A percentile compares a stretch with the other conserved stretches of the same genome.
Conservation (phyloP, 768 basidiomycete species). For the Dentipellis sp. region DNA sequence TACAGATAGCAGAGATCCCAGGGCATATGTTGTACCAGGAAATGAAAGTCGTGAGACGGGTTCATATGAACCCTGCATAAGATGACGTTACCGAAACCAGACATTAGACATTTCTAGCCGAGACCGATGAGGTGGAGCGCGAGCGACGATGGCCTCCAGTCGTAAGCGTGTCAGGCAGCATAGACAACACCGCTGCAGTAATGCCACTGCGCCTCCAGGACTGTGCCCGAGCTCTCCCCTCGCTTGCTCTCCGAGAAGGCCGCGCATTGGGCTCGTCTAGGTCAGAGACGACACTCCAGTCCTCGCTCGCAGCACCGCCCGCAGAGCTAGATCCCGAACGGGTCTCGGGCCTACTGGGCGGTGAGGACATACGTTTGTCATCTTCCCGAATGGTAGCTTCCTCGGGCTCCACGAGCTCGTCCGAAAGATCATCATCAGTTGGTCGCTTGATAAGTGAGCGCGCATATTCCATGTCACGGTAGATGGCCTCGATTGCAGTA, state of each 20-base stretch:
- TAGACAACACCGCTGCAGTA: slow-evolving; percentile 14
- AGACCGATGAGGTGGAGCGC: slow-evolving; percentile 7
- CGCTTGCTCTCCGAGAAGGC: neutral
- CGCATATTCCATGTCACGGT: slow-evolving; percentile 93
- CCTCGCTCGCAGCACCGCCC: slow-evolving; percentile 58
- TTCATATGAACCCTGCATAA: too few relatives aligned
- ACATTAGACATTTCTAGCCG: neutral
- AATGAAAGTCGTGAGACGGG: neutral
- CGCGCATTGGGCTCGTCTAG: slow-evolving; percentile 54
- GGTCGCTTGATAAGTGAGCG: slow-evolving; percentile 71
- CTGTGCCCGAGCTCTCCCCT: slow-evolving; percentile 1
- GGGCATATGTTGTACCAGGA: neutral
- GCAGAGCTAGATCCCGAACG: slow-evolving; percentile 20
- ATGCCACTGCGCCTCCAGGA: slow-evolving; percentile 36
- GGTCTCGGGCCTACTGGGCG: slow-evolving; percentile 11
- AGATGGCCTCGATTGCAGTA: slow-evolving; percentile 90
- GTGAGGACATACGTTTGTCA: slow-evolving; percentile 15
- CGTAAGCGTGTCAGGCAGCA: slow-evolving; percentile 14
- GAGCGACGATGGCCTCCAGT: slow-evolving; percentile 9
- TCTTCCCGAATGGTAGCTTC: slow-evolving; percentile 25
- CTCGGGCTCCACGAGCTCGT: slow-evolving; percentile 23
- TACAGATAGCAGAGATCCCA: neutral
- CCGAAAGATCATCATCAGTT: slow-evolving; percentile 11
- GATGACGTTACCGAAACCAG: too few relatives aligned
- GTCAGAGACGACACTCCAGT: slow-evolving; percentile 86